A percentile compares a stretch with the other conserved stretches of the same genome.
These are phyloP conservation scores for Pigoraptor vietnamica DNA, from an alignment of 78 protist genomes.

Conservation along the genomic window DNA sequence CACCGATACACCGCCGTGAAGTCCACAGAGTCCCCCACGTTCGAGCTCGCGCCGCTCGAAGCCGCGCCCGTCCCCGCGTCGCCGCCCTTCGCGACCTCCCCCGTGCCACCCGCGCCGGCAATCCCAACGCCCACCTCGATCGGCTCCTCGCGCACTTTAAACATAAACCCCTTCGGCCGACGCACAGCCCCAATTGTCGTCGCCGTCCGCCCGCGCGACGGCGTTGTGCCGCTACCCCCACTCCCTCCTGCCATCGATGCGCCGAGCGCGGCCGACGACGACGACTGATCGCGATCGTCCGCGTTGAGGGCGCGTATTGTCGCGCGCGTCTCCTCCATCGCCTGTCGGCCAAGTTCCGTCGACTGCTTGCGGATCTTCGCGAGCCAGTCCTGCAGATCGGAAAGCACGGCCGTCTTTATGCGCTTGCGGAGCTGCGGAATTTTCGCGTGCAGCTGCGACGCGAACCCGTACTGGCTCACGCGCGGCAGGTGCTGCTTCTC, in stretches of 20 bases:
- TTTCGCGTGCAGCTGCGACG: not conserved
- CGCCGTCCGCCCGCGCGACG: not conserved
- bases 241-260: not conserved
- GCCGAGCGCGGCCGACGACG: not conserved
- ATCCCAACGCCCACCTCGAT: not conserved
- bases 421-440: not conserved
- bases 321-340: not conserved
- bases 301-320: not conserved
- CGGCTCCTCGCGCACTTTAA: not conserved
- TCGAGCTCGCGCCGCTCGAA: no score
- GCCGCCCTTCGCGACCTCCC: not conserved
- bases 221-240: not conserved
- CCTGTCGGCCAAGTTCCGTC: not conserved
- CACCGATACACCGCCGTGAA: not conserved
- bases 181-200: not conserved
- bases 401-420: not conserved
- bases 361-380: not conserved
- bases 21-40: not conserved
- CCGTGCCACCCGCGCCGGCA: not conserved
- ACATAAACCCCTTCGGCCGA: not conserved
- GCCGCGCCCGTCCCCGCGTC: no score
- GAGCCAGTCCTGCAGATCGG: not conserved
- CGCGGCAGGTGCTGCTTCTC: not conserved
- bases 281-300: not conserved
- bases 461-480: not conserved